Conservation (phyloP, 108 stramenopile species). For the Bacterosira constricta region DNA sequence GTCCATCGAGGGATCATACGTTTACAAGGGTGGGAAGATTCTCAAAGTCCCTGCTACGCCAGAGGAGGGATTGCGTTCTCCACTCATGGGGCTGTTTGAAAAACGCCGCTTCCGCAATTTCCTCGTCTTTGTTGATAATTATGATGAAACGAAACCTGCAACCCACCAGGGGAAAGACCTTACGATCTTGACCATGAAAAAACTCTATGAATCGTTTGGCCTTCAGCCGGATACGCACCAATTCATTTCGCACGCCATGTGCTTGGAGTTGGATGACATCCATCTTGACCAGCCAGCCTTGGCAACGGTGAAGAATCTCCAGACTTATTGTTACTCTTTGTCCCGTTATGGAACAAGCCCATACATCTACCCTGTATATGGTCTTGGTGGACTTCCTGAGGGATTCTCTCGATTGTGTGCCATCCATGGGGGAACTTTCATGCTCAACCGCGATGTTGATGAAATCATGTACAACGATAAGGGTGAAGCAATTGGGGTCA, state of each 20-base stretch:
- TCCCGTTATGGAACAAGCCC: slow-evolving; percentile 94
- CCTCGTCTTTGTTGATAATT: slow-evolving; percentile 89
- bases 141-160: slow-evolving; percentile 76
- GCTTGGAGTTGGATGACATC: slow-evolving; percentile 89
- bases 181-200: slow-evolving; percentile 90
- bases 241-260: slow-evolving; percentile 99
- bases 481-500: slow-evolving; percentile 92
- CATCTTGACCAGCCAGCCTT: slow-evolving; percentile 95
- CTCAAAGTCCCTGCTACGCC: slow-evolving; percentile 94
- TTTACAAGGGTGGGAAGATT: slow-evolving; percentile 93
- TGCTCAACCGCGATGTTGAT: slow-evolving; percentile 97
- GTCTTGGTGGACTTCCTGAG: slow-evolving; percentile 98
- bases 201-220: slow-evolving; percentile 94
- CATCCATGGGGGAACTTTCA: slow-evolving; percentile 99
- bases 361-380: slow-evolving; percentile 99
- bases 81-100: slow-evolving; percentile 98
- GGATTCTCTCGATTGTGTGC: slow-evolving; percentile 99
- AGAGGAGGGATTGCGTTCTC: slow-evolving; percentile 87
- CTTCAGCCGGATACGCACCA: slow-evolving; percentile 94
- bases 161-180: slow-evolving; percentile 90
- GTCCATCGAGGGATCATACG: slow-evolving; percentile 94
- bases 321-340: slow-evolving; percentile 94
- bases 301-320: slow-evolving; percentile 86
- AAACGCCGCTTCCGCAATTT: slow-evolving; percentile 98
- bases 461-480: slow-evolving; percentile 90